Conservation (phyloP, 257 asterid species). For the Petunia secreta region DNA sequence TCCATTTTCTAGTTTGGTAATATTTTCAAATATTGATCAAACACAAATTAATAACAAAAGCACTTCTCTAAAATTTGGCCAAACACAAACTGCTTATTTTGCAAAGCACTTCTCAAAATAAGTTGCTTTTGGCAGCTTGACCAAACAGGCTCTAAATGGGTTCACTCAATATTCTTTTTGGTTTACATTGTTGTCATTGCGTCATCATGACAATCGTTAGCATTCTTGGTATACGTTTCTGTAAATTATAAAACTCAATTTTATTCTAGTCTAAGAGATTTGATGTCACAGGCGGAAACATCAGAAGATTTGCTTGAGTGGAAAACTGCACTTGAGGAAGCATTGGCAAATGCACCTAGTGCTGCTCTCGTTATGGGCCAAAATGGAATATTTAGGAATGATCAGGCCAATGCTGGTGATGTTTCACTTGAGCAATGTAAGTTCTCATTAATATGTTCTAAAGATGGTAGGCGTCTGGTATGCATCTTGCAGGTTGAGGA, state of each 20-base stretch:
- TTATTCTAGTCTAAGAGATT: conserved; percentile 22
- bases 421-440: conserved; percentile 71
- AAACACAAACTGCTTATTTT: too few relatives aligned
- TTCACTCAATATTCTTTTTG: background rate
- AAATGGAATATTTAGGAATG: conserved; percentile 77
- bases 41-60: too few relatives aligned
- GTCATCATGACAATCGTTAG: conserved; percentile 15
- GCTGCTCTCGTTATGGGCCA: conserved; percentile 74
- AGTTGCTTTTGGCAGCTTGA: too few relatives aligned
- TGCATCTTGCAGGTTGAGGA: conserved; percentile 3
- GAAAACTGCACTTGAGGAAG: conserved; percentile 97
- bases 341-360: conserved; percentile 82
- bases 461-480: conserved; percentile 9
- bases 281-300: conserved; percentile 82
- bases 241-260: background rate
- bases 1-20: too few relatives aligned
- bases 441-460: conserved; percentile 23
- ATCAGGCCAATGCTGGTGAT: conserved; percentile 65
- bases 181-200: background rate
- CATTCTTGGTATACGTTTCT: conserved; percentile 22
- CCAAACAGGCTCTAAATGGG: background rate
- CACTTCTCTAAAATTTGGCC: too few relatives aligned
- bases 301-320: conserved; percentile 89
- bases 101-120: too few relatives aligned
- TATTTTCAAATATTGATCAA: too few relatives aligned